Evolutionary conservation across 805 yeast genomes (phyloP).

Genomic region (Vanderwaltozyma verrucispora): DNA sequence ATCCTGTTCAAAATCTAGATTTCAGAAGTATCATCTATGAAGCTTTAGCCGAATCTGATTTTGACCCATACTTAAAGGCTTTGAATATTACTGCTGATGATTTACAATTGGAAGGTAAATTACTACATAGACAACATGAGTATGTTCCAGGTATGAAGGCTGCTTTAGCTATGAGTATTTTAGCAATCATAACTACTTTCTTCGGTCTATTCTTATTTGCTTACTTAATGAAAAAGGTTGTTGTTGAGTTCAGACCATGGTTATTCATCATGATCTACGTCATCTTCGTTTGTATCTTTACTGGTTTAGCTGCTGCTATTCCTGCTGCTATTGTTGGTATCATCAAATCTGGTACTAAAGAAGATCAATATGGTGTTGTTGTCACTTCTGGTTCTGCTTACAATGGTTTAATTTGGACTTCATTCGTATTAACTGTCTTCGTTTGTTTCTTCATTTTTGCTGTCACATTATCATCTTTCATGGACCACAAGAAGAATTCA

Average conservation of each 20-base stretch:
- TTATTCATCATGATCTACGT: slow-evolving; percentile 9
- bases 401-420: slow-evolving; percentile 25
- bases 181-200: slow-evolving; percentile 19
- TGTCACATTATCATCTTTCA: slow-evolving; percentile 1
- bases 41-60: slow-evolving; percentile 22
- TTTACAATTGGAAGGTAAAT: slow-evolving; percentile 23
- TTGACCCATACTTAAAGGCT: slow-evolving; percentile 24
- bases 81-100: slow-evolving; percentile 19
- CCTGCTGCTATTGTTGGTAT: slow-evolving; percentile 20
- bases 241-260: slow-evolving; percentile 6
- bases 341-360: slow-evolving; percentile 25
- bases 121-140: slow-evolving; percentile 21
- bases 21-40: slow-evolving; percentile 24
- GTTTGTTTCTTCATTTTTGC: slow-evolving; percentile 9
- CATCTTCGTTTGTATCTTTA: slow-evolving; percentile 14
- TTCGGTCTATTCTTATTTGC: slow-evolving; percentile 10
- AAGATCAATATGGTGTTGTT: slow-evolving; percentile 23
- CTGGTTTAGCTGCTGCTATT: slow-evolving; percentile 23
- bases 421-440: slow-evolving; percentile 19
- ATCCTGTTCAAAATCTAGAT: slow-evolving; percentile 27
- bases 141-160: slow-evolving; percentile 28
- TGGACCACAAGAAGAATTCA: neutral
- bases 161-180: slow-evolving; percentile 20
- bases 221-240: slow-evolving; percentile 4
- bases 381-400: slow-evolving; percentile 18